Evolutionary conservation across 2,329 filamentous ascomycete species (phyloP).

Genomic region (Bertia moriformis): DNA sequence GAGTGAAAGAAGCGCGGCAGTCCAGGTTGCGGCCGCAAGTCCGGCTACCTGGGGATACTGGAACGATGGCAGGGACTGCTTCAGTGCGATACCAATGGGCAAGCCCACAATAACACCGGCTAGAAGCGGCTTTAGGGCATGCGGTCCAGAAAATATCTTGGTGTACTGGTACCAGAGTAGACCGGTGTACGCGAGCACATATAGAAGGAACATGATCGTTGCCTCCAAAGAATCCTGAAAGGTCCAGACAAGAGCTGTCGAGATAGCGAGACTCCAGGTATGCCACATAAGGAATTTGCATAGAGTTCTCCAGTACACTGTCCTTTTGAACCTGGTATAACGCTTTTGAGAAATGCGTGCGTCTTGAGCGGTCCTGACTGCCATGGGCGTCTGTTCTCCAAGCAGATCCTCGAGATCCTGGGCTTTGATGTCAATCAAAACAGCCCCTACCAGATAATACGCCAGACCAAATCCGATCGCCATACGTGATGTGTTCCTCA

Average conservation of each 20-base stretch:
- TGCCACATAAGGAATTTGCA: conserved; percentile 31
- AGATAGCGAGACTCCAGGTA: conserved; percentile 31
- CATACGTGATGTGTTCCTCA: conserved; percentile 21
- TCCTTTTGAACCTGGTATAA: conserved; percentile 26
- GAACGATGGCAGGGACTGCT: conserved; percentile 19
- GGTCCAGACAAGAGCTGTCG: conserved; percentile 31
- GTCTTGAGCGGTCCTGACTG: conserved; percentile 21
- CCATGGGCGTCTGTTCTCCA: conserved; percentile 21
- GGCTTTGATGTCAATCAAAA: conserved; percentile 37
- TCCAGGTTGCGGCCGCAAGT: conserved; percentile 33
- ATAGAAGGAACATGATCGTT: conserved; percentile 28
- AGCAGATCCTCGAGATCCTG: conserved; percentile 29
- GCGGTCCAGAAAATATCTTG: conserved; percentile 33
- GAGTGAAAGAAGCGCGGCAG: conserved; percentile 29
- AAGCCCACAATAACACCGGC: conserved; percentile 28
- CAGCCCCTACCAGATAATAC: conserved; percentile 40
- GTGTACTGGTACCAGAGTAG: conserved; percentile 36
- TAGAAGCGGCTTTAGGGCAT: conserved; percentile 29
- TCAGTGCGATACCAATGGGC: conserved; percentile 26
- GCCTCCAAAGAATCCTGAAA: conserved; percentile 25
- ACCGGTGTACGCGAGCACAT: conserved; percentile 20
- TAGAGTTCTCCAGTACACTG: conserved; percentile 33
- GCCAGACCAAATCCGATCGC: conserved; percentile 37
- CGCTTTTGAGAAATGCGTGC: conserved; percentile 26
- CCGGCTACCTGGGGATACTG: conserved; percentile 29